Percentiles rank a stretch among this genome's conserved stretches.
Evolutionary conservation across 768 basidiomycete genomes (phyloP).

Genomic region (Glaciozyma antarctica): DNA sequence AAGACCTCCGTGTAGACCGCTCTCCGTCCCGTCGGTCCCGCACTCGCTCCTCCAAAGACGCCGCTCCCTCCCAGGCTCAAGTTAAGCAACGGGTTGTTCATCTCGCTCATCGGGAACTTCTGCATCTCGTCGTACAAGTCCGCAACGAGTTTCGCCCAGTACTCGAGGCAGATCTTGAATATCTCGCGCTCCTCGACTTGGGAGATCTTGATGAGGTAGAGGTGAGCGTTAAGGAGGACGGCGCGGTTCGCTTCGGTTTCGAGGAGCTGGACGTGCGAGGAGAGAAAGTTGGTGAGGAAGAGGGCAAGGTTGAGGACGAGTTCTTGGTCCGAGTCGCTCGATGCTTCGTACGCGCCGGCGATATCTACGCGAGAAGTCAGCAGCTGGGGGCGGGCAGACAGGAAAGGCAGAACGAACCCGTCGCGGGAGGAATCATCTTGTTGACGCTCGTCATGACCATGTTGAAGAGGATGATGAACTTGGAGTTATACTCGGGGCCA

Average conservation of each 20-base stretch:
- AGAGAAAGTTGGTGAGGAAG: slow-evolving; percentile 95
- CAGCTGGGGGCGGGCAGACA: not conserved
- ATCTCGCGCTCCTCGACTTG: slow-evolving; percentile 98
- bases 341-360: slow-evolving; percentile 77
- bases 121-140: slow-evolving; percentile 97
- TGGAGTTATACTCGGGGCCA: slow-evolving; percentile 91
- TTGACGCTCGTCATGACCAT: slow-evolving; percentile 44
- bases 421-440: slow-evolving; percentile 90
- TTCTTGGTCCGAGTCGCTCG: slow-evolving; percentile 87
- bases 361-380: slow-evolving; percentile 49
- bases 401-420: slow-evolving; percentile 44
- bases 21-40: slow-evolving; percentile 58
- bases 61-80: slow-evolving; percentile 61
- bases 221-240: slow-evolving; percentile 86
- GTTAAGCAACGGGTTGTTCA: slow-evolving; percentile 70
- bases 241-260: slow-evolving; percentile 85
- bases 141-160: slow-evolving; percentile 90
- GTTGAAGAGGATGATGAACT: slow-evolving; percentile 93
- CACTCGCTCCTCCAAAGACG: slow-evolving; percentile 36
- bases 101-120: slow-evolving; percentile 64
- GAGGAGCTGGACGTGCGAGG: slow-evolving; percentile 83
- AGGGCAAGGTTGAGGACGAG: slow-evolving; percentile 92
- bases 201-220: slow-evolving; percentile 96
- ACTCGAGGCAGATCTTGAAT: slow-evolving; percentile 98
- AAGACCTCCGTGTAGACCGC: slow-evolving; percentile 92